Base-by-base conservation (phyloP, 2,329 filamentous ascomycete genomes). In the Chrysoporthe cubensis region DNA sequence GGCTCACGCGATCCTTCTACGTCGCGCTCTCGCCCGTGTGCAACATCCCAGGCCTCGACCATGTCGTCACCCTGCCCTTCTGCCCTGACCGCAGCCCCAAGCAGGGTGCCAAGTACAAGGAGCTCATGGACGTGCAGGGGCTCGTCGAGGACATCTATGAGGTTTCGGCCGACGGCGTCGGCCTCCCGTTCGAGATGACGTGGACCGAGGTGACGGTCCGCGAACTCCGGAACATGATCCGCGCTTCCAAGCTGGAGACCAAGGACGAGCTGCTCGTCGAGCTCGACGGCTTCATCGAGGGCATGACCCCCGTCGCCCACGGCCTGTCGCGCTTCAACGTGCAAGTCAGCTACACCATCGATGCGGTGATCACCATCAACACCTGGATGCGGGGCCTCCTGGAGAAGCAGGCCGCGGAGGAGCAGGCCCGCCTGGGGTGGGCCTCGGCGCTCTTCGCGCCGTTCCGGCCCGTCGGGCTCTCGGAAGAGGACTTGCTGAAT, bases 301-400 rank as follows among this genome's bases (percentile, higher is more conserved):
- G 87, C 0, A 89, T 90, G 1, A 82, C 87, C 3, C 83, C 85
- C 59, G 88, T 90, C 1, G 87, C 90, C 4, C 82, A 84, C 57
- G 88, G 91, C 66, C 83, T 96, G 4, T 89, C 90, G 69, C 86
- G 84, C 67, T 96, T 94, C 83, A 94, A 94, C 78, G 88, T 87
- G 0, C 89, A 91, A 72, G 90, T 94, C 71, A 91, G 91, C 4
- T 85, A 88, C 13, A 89, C 90, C 1, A 88, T 94, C 46, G 92
- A 95, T 74, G 87, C 87, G 46, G 88, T 94, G 62, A 89, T 94
- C 68, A 86, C 84, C 70, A 92, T 91, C 66, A 94, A 93, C 74
- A 86, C 87, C 65, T 94, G 90, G 90, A 94, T 92, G 0, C 85
- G 89, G 60, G 84, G 88, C 18, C 88, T 90, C 58, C 85, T 94